Evolutionary conservation across 2,329 filamentous ascomycete genomes (phyloP).

Genomic region (Chrysoporthe deuterocubensis): DNA sequence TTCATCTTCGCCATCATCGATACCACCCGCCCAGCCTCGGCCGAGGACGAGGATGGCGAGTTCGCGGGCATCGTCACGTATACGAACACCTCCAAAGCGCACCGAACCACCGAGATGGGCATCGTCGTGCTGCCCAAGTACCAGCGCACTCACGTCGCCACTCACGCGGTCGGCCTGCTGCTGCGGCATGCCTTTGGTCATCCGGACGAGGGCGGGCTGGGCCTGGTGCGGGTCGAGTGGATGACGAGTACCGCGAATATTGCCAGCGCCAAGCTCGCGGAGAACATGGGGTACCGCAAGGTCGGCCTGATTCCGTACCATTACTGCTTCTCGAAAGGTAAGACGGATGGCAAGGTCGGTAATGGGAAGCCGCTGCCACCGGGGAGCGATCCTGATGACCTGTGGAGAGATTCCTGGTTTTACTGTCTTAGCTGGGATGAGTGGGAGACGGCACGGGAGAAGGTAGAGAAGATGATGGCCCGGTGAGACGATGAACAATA

Average conservation of each 20-base stretch:
- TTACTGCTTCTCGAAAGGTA: constrained; percentile 33
- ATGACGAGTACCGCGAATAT: constrained; percentile 35
- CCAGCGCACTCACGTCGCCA: constrained; percentile 42
- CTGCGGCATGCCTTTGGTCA: constrained; percentile 35
- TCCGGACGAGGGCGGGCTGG: constrained; percentile 31
- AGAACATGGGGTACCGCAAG: constrained; percentile 40
- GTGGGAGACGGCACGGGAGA: constrained; percentile 32
- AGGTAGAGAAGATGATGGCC: constrained; percentile 30
- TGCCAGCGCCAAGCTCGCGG: constrained; percentile 35
- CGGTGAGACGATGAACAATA: neutral
- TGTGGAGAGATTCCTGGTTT: constrained; percentile 35
- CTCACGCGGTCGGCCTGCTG: constrained; percentile 40
- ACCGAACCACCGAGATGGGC: constrained; percentile 38
- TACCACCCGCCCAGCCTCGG: constrained; percentile 33
- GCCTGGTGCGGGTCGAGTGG: constrained; percentile 41
- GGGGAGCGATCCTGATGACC: constrained; percentile 32
- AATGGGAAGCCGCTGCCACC: constrained; percentile 33
- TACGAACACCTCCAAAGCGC: constrained; percentile 31
- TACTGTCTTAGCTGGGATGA: constrained; percentile 39
- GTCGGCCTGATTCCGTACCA: constrained; percentile 41
- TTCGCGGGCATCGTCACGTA: constrained; percentile 38
- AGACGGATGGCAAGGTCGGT: constrained; percentile 32
- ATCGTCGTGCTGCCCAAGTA: constrained; percentile 41
- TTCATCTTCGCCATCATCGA: constrained; percentile 37
- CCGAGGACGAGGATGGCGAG: constrained; percentile 36